These are phyloP conservation scores for Pleomassaria siparia DNA, from an alignment of 2,329 filamentous ascomycete species.

Conservation along the genomic window DNA sequence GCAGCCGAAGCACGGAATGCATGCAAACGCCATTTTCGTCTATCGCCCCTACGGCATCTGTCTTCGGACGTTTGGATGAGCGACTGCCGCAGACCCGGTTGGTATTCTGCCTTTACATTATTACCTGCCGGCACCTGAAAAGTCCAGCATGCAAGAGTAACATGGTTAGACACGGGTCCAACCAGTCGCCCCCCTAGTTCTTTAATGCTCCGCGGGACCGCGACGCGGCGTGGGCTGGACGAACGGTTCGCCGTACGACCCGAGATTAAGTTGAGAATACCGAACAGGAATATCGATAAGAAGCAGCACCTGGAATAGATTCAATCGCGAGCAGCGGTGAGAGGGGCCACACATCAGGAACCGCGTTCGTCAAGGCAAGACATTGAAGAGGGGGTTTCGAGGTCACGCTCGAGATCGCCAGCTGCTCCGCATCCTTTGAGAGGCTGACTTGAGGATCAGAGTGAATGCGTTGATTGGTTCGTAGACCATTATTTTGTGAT, in stretches of 20 bases:
- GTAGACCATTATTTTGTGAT: conserved; percentile 2
- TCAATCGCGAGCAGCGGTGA: neutral
- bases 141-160: neutral
- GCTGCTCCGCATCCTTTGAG: too few species aligned
- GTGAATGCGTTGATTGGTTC: neutral
- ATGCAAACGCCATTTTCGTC: neutral
- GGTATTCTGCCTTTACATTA: neutral
- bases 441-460: neutral
- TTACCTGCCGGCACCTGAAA: neutral
- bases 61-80: neutral
- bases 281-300: neutral
- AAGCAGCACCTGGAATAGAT: neutral
- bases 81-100: neutral
- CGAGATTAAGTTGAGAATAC: neutral
- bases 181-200: neutral
- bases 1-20: too few species aligned
- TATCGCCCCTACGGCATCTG: neutral
- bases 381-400: too few species aligned
- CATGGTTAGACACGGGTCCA: neutral
- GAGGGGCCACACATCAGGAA: neutral
- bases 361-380: too few species aligned
- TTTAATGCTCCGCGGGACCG: too few species aligned
- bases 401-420: too few species aligned
- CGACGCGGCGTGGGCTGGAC: conserved; percentile 5
- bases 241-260: conserved; percentile 7